A percentile compares a stretch with the other conserved stretches of the same genome.
Conservation (phyloP, 495 filamentous ascomycete genomes). For the Penicillium steckii region DNA sequence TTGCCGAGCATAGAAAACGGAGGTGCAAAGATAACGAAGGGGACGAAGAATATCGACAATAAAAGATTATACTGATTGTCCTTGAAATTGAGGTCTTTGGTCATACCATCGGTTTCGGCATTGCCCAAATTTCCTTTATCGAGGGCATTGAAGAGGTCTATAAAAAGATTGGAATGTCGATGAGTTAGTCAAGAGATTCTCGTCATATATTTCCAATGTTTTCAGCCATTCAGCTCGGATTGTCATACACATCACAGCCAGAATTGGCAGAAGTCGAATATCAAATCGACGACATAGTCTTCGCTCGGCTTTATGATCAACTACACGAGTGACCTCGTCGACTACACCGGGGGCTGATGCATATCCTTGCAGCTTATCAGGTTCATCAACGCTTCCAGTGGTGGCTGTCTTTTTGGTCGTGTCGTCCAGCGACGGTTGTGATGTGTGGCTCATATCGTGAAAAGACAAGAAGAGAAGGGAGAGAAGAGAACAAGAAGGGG, state of each 20-base stretch:
- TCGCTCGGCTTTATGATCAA: slow-evolving; percentile 54
- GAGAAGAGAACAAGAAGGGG: background rate
- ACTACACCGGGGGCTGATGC: slow-evolving; percentile 28
- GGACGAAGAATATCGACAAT: slow-evolving; percentile 69
- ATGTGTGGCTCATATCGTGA: slow-evolving; percentile 4
- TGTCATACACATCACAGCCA: slow-evolving; percentile 62
- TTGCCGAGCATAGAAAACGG: slow-evolving; percentile 64
- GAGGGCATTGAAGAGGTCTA: slow-evolving; percentile 58
- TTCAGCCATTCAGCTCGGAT: too few species aligned
- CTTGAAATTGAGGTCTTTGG: slow-evolving; percentile 55
- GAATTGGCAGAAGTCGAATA: slow-evolving; percentile 58
- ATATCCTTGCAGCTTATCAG: slow-evolving; percentile 28
- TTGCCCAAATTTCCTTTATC: slow-evolving; percentile 69
- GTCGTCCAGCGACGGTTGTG: slow-evolving; percentile 14
- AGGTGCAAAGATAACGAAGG: slow-evolving; percentile 65
- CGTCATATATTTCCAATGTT: too few species aligned
- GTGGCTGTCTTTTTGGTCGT: slow-evolving; percentile 20
- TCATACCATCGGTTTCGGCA: slow-evolving; percentile 61
- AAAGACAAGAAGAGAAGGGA: slow-evolving; percentile 1
- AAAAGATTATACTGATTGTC: slow-evolving; percentile 66
- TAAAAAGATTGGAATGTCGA: background rate
- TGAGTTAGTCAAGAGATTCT: too few species aligned
- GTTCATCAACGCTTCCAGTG: slow-evolving; percentile 24
- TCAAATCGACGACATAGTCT: slow-evolving; percentile 63
- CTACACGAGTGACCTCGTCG: slow-evolving; percentile 36